These are phyloP conservation scores for Emericellopsis cladophorae DNA, from an alignment of 2,329 filamentous ascomycete species.

Conservation along the genomic window DNA sequence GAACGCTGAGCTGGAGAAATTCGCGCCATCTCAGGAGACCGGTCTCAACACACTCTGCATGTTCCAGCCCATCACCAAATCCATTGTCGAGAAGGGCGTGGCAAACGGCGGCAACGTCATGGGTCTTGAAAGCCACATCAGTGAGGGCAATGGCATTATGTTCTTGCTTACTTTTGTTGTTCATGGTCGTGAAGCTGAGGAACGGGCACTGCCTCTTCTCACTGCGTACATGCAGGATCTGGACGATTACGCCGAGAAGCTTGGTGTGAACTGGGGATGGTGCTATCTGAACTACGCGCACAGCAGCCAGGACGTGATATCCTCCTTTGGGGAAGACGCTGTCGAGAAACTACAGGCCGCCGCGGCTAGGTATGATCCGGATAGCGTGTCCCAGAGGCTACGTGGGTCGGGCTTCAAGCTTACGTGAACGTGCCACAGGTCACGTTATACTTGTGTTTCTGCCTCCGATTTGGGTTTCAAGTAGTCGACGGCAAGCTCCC, in stretches of 20 bases:
- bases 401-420: neutral
- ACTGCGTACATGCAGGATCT: constrained; percentile 8
- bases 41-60: constrained; percentile 16
- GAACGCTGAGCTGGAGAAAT: no score
- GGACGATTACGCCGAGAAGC: neutral
- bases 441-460: no score
- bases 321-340: constrained; percentile 22
- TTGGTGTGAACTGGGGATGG: constrained; percentile 7
- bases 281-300: constrained; percentile 32
- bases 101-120: constrained; percentile 19
- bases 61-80: constrained; percentile 19
- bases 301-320: constrained; percentile 21
- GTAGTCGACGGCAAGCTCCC: no score
- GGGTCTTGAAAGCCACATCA: constrained; percentile 16
- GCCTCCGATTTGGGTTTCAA: no score
- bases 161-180: constrained; percentile 17
- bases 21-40: constrained; percentile 1
- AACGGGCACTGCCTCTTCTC: constrained; percentile 8
- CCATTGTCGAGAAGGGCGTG: constrained; percentile 12
- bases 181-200: constrained; percentile 18
- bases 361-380: constrained; percentile 22
- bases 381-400: constrained; percentile 21
- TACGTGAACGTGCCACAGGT: neutral
- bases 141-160: constrained; percentile 15
- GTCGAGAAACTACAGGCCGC: constrained; percentile 17